These are phyloP conservation scores for Scedosporium dehoogii DNA, from an alignment of 2,329 filamentous ascomycete genomes.

Conservation along the genomic window DNA sequence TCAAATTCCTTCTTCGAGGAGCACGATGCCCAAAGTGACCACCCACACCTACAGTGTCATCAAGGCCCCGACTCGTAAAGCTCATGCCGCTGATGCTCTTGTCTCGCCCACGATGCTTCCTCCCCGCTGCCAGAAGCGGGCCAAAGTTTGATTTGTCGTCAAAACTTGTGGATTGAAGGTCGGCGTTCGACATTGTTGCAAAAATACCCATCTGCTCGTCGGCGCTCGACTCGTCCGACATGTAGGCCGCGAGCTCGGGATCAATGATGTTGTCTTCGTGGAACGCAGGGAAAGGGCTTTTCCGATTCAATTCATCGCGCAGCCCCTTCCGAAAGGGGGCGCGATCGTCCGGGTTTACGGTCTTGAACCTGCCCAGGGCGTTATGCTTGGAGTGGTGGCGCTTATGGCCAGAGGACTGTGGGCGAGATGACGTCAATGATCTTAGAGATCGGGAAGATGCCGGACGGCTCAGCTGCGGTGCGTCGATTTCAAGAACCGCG, in stretches of 20 bases:
- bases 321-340: conserved; percentile 70
- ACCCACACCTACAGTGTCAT: conserved; percentile 48
- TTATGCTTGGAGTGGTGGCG: conserved; percentile 84
- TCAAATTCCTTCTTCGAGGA: conserved; percentile 69
- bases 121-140: conserved; percentile 60
- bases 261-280: conserved; percentile 99
- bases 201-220: conserved; percentile 88
- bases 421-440: conserved; percentile 57
- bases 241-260: conserved; percentile 85
- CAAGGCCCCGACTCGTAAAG: conserved; percentile 57
- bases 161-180: conserved; percentile 51
- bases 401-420: conserved; percentile 71
- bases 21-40: conserved; percentile 34
- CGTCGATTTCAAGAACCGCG: conserved; percentile 81
- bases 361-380: conserved; percentile 65
- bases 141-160: conserved; percentile 71
- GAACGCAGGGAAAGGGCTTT: conserved; percentile 72
- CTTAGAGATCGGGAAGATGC: conserved; percentile 85
- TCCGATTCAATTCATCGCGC: conserved; percentile 55
- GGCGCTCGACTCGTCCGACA: conserved; percentile 91
- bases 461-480: conserved; percentile 76
- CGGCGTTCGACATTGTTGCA: conserved; percentile 59
- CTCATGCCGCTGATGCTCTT: conserved; percentile 65
- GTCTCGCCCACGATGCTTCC: conserved; percentile 68
- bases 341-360: conserved; percentile 58